Percentiles rank a stretch among this genome's conserved stretches.
phyloP scores from a whole-genome alignment of 129 eudicot species.

The Lactuca sativa region DNA sequence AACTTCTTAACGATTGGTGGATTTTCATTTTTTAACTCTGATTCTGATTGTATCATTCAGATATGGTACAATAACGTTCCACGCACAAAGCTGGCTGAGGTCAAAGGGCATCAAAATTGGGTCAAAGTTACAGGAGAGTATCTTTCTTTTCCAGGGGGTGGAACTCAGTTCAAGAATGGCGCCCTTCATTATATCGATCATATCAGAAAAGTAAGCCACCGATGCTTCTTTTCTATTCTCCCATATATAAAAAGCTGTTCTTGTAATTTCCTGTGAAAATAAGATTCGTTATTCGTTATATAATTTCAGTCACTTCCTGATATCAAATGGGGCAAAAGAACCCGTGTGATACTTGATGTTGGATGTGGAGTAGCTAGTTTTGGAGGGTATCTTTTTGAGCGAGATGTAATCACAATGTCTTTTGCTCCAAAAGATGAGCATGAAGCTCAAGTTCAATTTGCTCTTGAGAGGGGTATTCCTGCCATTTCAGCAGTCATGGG shows the following conservation, averaged over 20 bases:
- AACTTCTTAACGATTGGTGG: no score
- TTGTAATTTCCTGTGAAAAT: no score
- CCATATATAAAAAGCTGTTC: neutral
- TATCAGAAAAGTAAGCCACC: conserved; percentile 36
- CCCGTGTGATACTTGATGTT: conserved; percentile 57
- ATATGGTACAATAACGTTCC: conserved; percentile 64
- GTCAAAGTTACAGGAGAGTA: conserved; percentile 61
- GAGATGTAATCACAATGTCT: conserved; percentile 54
- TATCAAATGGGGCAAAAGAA: conserved; percentile 59
- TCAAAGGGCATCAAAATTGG: conserved; percentile 67
- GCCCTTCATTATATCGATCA: conserved; percentile 59
- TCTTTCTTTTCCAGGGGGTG: conserved; percentile 62
- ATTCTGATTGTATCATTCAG: conserved; percentile 26
- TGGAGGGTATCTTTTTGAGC: conserved; percentile 56
- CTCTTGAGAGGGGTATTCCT: conserved; percentile 65
- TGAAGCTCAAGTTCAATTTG: conserved; percentile 65
- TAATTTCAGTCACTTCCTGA: conserved; percentile 38
- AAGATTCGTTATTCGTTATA: neutral
- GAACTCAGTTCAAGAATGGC: conserved; percentile 58
- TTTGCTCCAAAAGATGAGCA: conserved; percentile 68
- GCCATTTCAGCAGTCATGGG: conserved; percentile 68
- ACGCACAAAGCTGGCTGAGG: conserved; percentile 44
- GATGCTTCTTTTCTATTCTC: neutral
- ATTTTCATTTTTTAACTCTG: neutral
- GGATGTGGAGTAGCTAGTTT: conserved; percentile 74